These are phyloP conservation scores for Lachancea kluyveri DNA, from an alignment of 805 yeast species.

Conservation along the genomic window DNA sequence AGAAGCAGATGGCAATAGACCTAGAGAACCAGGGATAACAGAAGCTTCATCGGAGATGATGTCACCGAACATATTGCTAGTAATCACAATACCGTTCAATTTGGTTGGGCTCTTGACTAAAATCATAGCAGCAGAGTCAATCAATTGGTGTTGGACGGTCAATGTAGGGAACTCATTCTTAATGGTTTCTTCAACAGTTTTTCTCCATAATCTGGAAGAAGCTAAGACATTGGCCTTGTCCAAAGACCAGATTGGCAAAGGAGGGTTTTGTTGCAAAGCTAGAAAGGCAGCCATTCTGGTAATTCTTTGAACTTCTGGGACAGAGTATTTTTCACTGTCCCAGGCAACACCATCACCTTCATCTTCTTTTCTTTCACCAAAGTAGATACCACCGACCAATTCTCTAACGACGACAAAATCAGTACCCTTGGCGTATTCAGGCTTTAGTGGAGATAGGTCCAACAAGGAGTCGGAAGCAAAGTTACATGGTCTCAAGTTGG, in stretches of 20 bases:
- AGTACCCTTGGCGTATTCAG: conserved; percentile 83
- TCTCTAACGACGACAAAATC: conserved; percentile 93
- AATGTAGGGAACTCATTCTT: conserved; percentile 86
- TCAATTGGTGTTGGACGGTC: conserved; percentile 84
- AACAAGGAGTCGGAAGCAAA: conserved; percentile 81
- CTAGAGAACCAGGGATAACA: conserved; percentile 95
- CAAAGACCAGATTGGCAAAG: conserved; percentile 89
- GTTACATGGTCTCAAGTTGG: conserved; percentile 94
- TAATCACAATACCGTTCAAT: conserved; percentile 87
- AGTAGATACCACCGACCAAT: conserved; percentile 96
- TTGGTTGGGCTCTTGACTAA: conserved; percentile 85
- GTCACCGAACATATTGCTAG: conserved; percentile 97
- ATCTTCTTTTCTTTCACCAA: conserved; percentile 93
- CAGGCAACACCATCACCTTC: conserved; percentile 80
- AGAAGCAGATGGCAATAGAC: conserved; percentile 90
- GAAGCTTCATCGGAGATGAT: conserved; percentile 97
- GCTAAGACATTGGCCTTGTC: conserved; percentile 98
- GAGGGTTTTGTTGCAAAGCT: conserved; percentile 91
- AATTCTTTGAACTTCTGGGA: conserved; percentile 88
- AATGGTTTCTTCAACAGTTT: conserved; percentile 81
- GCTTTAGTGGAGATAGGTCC: conserved; percentile 81
- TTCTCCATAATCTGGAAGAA: conserved; percentile 93
- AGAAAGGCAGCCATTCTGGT: conserved; percentile 97
- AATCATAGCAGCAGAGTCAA: conserved; percentile 99
- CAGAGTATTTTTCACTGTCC: conserved; percentile 91